A percentile compares a stretch with the other conserved stretches of the same genome.
phyloP scores from a whole-genome alignment of 495 filamentous ascomycete species.

The Tuber aestivum region DNA sequence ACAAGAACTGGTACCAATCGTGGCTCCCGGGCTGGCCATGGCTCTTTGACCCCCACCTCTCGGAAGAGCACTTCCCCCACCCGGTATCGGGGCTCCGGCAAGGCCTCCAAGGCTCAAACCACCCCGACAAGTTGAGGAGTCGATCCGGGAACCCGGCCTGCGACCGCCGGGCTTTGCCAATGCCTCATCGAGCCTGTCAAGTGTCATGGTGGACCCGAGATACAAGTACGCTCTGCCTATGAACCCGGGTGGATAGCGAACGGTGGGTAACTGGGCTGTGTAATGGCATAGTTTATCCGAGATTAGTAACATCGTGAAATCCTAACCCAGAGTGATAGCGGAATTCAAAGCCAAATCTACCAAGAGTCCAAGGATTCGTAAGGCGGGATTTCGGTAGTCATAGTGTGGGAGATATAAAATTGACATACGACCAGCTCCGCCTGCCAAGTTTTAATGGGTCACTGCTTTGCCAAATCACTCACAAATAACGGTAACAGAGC shows the following conservation, averaged over 20 bases:
- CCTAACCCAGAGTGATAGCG: not conserved
- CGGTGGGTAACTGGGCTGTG: not conserved
- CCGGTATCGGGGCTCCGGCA: not conserved
- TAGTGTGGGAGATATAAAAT: not conserved
- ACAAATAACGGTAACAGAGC: not conserved
- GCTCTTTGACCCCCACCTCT: not conserved
- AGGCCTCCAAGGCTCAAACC: not conserved
- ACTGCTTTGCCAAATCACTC: not conserved
- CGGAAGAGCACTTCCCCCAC: not conserved
- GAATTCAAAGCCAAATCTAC: not conserved
- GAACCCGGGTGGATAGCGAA: too few relatives aligned
- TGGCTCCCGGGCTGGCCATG: not conserved
- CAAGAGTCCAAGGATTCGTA: not conserved
- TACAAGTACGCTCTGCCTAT: too few relatives aligned
- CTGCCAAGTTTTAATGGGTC: not conserved
- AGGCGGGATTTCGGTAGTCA: not conserved
- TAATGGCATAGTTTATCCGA: not conserved
- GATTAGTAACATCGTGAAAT: not conserved
- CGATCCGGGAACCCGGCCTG: too few relatives aligned
- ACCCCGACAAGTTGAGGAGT: too few relatives aligned
- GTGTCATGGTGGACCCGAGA: not conserved
- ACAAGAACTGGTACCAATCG: not conserved
- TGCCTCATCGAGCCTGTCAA: not conserved
- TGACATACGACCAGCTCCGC: not conserved
- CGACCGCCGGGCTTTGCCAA: not conserved